Evolutionary conservation across 2,329 filamentous ascomycete genomes (phyloP).

Genomic region (Pseudogymnoascus sp.): DNA sequence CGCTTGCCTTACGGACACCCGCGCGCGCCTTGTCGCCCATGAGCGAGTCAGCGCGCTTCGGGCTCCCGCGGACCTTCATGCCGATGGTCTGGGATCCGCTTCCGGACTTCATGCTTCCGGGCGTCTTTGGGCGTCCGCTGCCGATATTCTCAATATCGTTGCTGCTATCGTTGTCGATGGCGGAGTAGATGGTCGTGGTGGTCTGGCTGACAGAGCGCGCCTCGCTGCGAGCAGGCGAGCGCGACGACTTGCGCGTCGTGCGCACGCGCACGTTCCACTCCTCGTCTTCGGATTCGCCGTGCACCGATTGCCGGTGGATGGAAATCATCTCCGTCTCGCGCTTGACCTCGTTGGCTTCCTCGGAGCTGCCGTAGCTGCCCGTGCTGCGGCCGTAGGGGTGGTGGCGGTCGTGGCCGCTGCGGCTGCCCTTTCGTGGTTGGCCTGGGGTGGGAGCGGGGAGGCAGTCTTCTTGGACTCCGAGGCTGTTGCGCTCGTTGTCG

Average conservation of each 20-base stretch:
- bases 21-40: conserved; percentile 40
- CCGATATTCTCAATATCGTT: conserved; percentile 66
- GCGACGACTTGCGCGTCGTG: conserved; percentile 55
- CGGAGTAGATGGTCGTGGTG: conserved; percentile 57
- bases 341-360: conserved; percentile 43
- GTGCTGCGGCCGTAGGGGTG: conserved; percentile 59
- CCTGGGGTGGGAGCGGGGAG: conserved; percentile 91
- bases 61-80: conserved; percentile 55
- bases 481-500: conserved; percentile 64
- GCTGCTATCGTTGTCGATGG: conserved; percentile 58
- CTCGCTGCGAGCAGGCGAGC: conserved; percentile 48
- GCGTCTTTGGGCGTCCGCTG: conserved; percentile 41
- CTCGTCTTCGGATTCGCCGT: conserved; percentile 72
- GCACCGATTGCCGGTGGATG: conserved; percentile 52
- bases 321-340: conserved; percentile 52
- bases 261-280: conserved; percentile 63
- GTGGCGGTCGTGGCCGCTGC: conserved; percentile 59
- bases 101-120: conserved; percentile 44
- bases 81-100: conserved; percentile 39
- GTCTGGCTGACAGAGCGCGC: conserved; percentile 70
- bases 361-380: conserved; percentile 29
- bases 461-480: conserved; percentile 74
- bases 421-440: conserved; percentile 82
- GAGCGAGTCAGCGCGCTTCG: conserved; percentile 41
- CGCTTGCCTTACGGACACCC: conserved; percentile 57